Evolutionary conservation across 1,284 basidiomycete species (phyloP), one percentile per base, ranked within the genome.

Genomic region (Stygiomarasmius scandens): DNA sequence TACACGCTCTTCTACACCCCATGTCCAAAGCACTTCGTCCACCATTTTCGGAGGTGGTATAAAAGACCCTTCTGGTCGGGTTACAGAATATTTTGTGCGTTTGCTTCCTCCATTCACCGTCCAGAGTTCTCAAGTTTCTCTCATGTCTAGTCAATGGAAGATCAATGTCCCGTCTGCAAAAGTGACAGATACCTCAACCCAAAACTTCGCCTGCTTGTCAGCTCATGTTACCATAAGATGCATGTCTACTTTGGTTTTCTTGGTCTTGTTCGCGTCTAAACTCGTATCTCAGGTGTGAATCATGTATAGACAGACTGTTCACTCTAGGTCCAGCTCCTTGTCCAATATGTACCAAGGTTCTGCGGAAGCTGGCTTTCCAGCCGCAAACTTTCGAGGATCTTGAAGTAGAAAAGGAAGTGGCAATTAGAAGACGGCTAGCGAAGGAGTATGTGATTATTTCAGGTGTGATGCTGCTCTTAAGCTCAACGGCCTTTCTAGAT

Each of bases 141-240:
- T 46, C 47, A 22, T 55, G 6, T 5, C 29, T 32, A 95, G 93
- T 91, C 91, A 34, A 92, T 92, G 80, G 88, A 93, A 57, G 97
- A 99, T 74, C 89, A 94, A 69, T 99, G 97, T 77, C 96, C 97
- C 1, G 89, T 98, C 8, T 99, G 97, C 81, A 95, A 95, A 74
- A 96, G 94, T 36, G 97, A 99, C 70, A 80, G 97, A 57, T 98
- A 97, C 71, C 80, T 98, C 61, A 98, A 98, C 68, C 95, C 95
- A 14, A 95, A 95, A 67, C 79, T 99, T 24, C 87, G 96, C 44
- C 79, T 99, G 48, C 83, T 99, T 56, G 96, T 99, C 61, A 96
- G 95, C 68, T 85, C 93, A 32, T 99, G 97, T 73, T 99, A 98
- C 74, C 97, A 99, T 77, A 98, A 98, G 82, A 96, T 98, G 96